These are phyloP conservation scores for Fulvia fulva DNA, from an alignment of 2,329 filamentous ascomycete genomes.

Conservation along the genomic window DNA sequence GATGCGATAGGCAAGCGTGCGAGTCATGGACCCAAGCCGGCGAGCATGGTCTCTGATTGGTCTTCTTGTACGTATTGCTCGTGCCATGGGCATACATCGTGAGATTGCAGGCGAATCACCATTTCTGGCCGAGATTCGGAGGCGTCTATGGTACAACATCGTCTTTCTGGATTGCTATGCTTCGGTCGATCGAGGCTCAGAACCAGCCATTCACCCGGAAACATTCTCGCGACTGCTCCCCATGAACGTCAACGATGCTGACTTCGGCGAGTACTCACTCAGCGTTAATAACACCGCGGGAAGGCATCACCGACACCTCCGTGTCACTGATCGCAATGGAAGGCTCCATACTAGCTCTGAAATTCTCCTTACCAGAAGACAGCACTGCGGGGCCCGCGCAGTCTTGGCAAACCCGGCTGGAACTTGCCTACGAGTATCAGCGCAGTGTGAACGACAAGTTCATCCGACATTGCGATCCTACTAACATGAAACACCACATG, in stretches of 20 bases:
- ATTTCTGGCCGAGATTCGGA: conserved; percentile 31
- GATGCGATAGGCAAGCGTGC: conserved; percentile 16
- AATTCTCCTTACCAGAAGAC: conserved; percentile 17
- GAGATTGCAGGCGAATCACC: conserved; percentile 23
- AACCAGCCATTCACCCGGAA: conserved; percentile 23
- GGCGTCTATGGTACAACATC: conserved; percentile 32
- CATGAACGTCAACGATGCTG: conserved; percentile 31
- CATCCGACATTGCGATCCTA: conserved; percentile 25
- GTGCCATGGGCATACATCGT: conserved; percentile 30
- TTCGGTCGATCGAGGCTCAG: conserved; percentile 31
- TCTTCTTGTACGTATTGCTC: conserved; percentile 32
- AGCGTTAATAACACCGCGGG: conserved; percentile 18
- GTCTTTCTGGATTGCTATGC: conserved; percentile 31
- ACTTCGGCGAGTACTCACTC: conserved; percentile 28
- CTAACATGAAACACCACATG: conserved; percentile 18
- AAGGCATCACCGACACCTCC: conserved; percentile 30
- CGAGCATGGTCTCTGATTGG: conserved; percentile 31
- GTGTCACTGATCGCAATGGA: conserved; percentile 21
- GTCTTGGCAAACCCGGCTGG: conserved; percentile 30
- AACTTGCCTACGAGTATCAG: conserved; percentile 26
- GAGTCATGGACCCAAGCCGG: conserved; percentile 26
- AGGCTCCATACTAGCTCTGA: conserved; percentile 12
- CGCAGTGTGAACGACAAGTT: conserved; percentile 23
- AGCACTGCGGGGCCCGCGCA: conserved; percentile 9
- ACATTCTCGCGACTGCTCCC: conserved; percentile 26